Base-by-base conservation (phyloP, 2,329 filamentous ascomycete genomes). In the Rutstroemia sp. region DNA sequence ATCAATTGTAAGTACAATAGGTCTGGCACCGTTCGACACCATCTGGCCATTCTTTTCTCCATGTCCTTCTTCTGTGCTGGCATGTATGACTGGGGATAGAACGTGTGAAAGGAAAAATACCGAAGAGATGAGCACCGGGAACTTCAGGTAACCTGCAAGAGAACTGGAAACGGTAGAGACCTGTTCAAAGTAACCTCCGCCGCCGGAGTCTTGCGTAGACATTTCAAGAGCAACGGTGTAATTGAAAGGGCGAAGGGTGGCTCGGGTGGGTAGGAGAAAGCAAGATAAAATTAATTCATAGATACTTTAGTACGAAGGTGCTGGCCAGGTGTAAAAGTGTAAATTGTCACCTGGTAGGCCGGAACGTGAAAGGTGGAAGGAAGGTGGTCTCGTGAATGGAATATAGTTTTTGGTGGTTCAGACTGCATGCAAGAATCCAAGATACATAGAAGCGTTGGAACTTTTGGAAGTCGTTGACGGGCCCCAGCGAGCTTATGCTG, bases 61-160 rank as follows among this genome's bases (percentile, higher is more conserved):
- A 16, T 39, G 37, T 16, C 19, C 12, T 27, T 34, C 23, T 25
- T 23, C 5, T 12, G n/a, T 5, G 45, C 52, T 38, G 54, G n/a
- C 54, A 41, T 41, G 34, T 21, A 16, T 19, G 47, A 45, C 18
- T 7, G 44, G 23, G 18, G 49, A 39, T 41, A 56, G 30, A 45
- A 57, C 39, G 12, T 56, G 50, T 62, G 75, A 66, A 51, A 73
- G 73, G 60, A 83, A 81, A 63, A 77, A 74, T 81, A 86, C 82
- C 74, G 83, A 84, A 65, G 90, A 92, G 52, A 89, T 87, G 65
- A 96, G 78, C 58, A 94, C 83, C 49, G 92, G 92, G 58, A 95
- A 77, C 67, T 89, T 87, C 74, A 95, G 82, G 74, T 92, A 96
- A 66, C 64, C 63, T 30, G 62, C 63, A 49, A 66, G 47, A 44